phyloP scores from a whole-genome alignment of 176 grass and related monocot species.

The Aechmea fasciata region DNA sequence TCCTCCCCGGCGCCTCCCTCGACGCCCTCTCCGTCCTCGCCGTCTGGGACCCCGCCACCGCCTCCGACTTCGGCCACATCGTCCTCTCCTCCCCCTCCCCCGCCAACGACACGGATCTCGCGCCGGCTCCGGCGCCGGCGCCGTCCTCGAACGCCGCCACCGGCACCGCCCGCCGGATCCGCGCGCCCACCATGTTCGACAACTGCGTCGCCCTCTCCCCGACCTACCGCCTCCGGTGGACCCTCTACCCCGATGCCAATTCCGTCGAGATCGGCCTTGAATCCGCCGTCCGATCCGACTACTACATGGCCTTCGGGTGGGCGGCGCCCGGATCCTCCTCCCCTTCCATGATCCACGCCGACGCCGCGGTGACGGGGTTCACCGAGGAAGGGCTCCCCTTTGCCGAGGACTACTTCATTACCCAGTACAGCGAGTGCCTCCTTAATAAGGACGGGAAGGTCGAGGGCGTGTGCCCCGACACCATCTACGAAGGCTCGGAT shows the following conservation, averaged over 20 bases:
- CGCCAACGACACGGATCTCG: background rate
- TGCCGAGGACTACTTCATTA: constrained; percentile 77
- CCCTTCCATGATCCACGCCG: constrained; percentile 58
- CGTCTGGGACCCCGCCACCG: constrained; percentile 73
- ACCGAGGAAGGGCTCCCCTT: constrained; percentile 79
- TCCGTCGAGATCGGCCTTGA: constrained; percentile 74
- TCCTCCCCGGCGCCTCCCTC: constrained; percentile 54
- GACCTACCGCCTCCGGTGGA: constrained; percentile 65
- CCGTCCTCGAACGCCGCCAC: background rate
- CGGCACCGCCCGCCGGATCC: constrained; percentile 7
- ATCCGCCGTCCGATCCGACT: constrained; percentile 61
- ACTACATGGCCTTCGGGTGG: constrained; percentile 96
- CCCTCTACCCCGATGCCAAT: constrained; percentile 43
- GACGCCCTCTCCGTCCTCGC: constrained; percentile 56
- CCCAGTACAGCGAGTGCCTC: constrained; percentile 55
- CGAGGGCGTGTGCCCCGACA: constrained; percentile 88
- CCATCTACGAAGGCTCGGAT: constrained; percentile 45
- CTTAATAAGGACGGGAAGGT: constrained; percentile 37
- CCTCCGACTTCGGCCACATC: constrained; percentile 83
- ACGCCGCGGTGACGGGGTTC: constrained; percentile 63
- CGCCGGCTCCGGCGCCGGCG: background rate
- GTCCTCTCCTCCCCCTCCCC: constrained; percentile 22
- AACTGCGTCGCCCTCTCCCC: constrained; percentile 57
- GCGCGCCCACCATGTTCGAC: constrained; percentile 55
- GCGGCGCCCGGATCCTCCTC: constrained; percentile 26